Base-by-base conservation (phyloP, 306 rosid genomes). In the Pterocarpus macrocarpus region DNA sequence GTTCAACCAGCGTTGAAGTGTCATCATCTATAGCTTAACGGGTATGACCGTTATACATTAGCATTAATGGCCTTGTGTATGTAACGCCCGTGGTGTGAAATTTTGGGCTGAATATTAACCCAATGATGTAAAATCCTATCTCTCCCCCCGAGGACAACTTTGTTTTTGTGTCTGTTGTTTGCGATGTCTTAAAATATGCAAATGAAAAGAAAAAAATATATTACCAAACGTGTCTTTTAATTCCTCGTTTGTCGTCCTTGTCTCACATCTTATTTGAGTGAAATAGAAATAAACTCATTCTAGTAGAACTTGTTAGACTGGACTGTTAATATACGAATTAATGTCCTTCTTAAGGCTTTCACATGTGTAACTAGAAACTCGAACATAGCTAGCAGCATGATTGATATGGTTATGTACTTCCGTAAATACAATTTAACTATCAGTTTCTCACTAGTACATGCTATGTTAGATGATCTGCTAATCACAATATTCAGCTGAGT, bases 11-110 rank as follows among this genome's bases (percentile, higher is more conserved):
- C 44, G 73, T 35, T 64, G 57, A 71, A 64, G 69, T 32, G 61
- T 62, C 62, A 39, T 58, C 33, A 12, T 72, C 4, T 6, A 43
- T 58, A 35, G 71, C 68, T 71, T 55, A 14, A 41, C 3, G 78
- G 47, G 35, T 71, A 39, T 77, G 33, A 12, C 64, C 56, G 44
- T 64, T 71, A 44, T 33, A 75, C 44, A 52, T 39, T 41, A 63
- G 43, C 69, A 41, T 71, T 44, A 53, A n/a, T 70, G 55, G 68
- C 69, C 61, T 36, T 52, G 75, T n/a, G 13, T 78, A 53, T 64
- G 17, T 73, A 52, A 75, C 73, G 75, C 71, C 13, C 73, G 53
- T 30, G 28, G 11, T 32, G 7, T 74, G 70, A 59, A 77, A 70
- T 41, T 71, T 45, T 53, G 75, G 75, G 49, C 41, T 71, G n/a